phyloP scores from a whole-genome alignment of 768 basidiomycete genomes.

The Boletus reticuloceps region DNA sequence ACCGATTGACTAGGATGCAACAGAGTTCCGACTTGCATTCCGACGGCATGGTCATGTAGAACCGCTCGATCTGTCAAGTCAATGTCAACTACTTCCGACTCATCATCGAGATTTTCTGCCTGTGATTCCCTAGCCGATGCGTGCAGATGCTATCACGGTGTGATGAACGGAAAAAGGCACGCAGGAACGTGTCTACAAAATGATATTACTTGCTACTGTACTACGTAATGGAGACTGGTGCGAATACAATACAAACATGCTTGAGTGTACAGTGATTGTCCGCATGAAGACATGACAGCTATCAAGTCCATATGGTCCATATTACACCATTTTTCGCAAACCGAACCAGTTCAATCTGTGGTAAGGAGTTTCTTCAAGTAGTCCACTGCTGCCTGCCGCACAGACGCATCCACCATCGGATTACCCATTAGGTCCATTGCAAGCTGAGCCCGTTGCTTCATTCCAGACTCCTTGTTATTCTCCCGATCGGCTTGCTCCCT shows the following conservation, averaged over 20 bases:
- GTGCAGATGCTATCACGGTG: not conserved
- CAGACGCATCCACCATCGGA: conserved; percentile 51
- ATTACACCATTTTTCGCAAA: conserved; percentile 1
- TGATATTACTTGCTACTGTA: conserved; percentile 8
- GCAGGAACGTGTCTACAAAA: not conserved
- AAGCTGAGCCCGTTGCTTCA: conserved; percentile 61
- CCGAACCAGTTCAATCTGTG: conserved; percentile 27
- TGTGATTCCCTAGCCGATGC: not conserved
- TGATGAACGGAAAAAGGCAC: not conserved
- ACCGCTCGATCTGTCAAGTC: too few species aligned
- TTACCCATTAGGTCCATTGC: conserved; percentile 67
- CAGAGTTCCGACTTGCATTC: conserved; percentile 3
- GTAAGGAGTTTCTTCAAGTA: conserved; percentile 68
- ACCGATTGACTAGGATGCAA: conserved; percentile 15
- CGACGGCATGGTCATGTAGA: conserved; percentile 26
- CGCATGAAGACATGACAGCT: conserved; percentile 2
- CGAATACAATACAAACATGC: conserved; percentile 7
- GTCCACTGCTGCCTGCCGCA: conserved; percentile 67
- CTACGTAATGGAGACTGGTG: not conserved
- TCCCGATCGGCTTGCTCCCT: conserved; percentile 58
- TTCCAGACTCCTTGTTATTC: conserved; percentile 47
- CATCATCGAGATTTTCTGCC: not conserved
- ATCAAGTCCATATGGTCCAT: conserved; percentile 1
- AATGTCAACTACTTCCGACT: not conserved
- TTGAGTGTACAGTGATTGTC: conserved; percentile 12